Conservation (phyloP, 768 basidiomycete species). For the Xerocomus potaroensis region DNA sequence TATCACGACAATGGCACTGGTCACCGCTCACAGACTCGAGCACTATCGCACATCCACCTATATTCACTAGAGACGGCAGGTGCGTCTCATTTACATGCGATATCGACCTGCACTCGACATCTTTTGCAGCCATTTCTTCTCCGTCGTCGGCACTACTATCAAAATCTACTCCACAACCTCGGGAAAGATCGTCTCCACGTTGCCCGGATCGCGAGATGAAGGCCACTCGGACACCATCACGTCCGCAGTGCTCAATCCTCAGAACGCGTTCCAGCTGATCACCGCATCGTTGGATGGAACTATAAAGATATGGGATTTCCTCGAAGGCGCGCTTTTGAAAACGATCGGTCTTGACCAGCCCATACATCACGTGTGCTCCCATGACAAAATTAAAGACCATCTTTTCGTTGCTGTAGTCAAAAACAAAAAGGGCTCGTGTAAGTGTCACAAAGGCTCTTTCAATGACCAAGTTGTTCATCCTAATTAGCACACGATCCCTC, state of each 20-base stretch:
- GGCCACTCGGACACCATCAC: slow-evolving; percentile 57
- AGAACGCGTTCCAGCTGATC: slow-evolving; percentile 86
- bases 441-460: slow-evolving; percentile 1
- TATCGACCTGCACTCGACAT: slow-evolving; percentile 12
- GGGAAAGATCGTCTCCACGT: slow-evolving; percentile 76
- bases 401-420: slow-evolving; percentile 68
- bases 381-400: slow-evolving; percentile 60
- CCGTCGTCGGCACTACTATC: slow-evolving; percentile 73
- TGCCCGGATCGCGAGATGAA: slow-evolving; percentile 50
- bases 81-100: slow-evolving; percentile 30
- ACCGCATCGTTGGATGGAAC: slow-evolving; percentile 82
- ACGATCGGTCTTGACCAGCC: slow-evolving; percentile 68
- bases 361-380: slow-evolving; percentile 67
- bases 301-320: slow-evolving; percentile 89
- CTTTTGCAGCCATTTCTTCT: slow-evolving; percentile 76
- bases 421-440: slow-evolving; percentile 34
- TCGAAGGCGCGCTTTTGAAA: slow-evolving; percentile 76
- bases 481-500: slow-evolving; percentile 9
- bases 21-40: slow-evolving; percentile 64
- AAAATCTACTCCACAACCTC: slow-evolving; percentile 81
- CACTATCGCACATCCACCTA: slow-evolving; percentile 59
- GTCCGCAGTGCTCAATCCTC: slow-evolving; percentile 70
- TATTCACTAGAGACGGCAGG: slow-evolving; percentile 90
- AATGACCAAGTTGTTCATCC: neutral
- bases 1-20: slow-evolving; percentile 49